Conservation (phyloP, 768 basidiomycete genomes). For the Lactarius hengduanensis region DNA sequence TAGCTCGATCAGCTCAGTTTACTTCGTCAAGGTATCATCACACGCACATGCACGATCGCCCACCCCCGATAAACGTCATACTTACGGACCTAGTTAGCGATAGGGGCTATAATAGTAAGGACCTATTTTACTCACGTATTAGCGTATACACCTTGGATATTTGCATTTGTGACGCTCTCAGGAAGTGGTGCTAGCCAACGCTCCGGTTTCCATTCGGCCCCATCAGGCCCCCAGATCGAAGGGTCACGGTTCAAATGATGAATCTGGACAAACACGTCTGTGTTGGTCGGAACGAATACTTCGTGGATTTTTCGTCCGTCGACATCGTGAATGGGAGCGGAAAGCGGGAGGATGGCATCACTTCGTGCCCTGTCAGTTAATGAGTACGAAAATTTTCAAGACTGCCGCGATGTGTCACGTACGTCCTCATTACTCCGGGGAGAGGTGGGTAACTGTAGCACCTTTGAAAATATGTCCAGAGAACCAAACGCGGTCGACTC, state of each 20-base stretch:
- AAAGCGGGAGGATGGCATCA: not conserved
- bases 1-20: not conserved
- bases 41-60: conserved; percentile 15
- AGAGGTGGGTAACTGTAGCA: conserved; percentile 13
- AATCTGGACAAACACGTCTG: not conserved
- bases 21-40: not conserved
- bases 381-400: not conserved
- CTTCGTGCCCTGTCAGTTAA: not conserved
- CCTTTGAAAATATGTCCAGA: not conserved
- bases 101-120: not conserved
- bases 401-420: not conserved
- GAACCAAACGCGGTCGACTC: not conserved
- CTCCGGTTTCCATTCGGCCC: conserved; percentile 27
- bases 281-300: conserved; percentile 36
- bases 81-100: not conserved
- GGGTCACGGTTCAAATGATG: not conserved
- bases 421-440: conserved; percentile 3
- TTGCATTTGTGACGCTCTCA: conserved; percentile 26
- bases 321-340: not conserved
- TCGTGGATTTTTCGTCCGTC: conserved; percentile 27
- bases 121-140: conserved; percentile 31
- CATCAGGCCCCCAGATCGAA: not conserved
- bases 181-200: conserved; percentile 36
- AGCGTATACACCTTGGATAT: conserved; percentile 21
- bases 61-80: not conserved